Base-by-base conservation (phyloP, 805 yeast species). In the Kluyveromyces dobzhanskii region DNA sequence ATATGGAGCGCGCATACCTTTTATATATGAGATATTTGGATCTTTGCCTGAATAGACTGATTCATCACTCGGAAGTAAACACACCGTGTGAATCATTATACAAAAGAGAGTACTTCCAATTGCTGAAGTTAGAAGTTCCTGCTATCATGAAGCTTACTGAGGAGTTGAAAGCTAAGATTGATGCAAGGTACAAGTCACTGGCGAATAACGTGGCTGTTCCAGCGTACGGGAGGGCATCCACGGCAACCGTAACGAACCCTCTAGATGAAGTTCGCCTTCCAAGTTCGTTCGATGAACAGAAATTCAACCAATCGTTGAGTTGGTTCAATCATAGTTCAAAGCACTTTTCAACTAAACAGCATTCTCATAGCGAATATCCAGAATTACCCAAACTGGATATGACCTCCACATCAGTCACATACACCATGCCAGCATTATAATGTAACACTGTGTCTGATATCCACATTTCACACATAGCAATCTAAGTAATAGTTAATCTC, bases 1-100 rank as follows among this genome's bases (percentile, higher is more conserved):
- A 70, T 21, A 51, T 61, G 30, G 69, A 66, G 30, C 73, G 71
- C 42, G 75, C 85, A 0, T 80, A 71, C 49, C 56, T 76, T 23
- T 58, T 76, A 39, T 78, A 77, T 49, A 59, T 72, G 32, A 58
- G 87, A 40, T 78, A 75, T 47, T 69, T 79, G 17, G 84, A 80
- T 33, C 42, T 59, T n/a, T 50, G 56, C 40, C 51, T 53, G 27
- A 51, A 55, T 36, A 59, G 51, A 40, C 40, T 59, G 30, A 44
- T 60, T 4, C 44, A 35, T 9, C 64, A 59, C 40, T 55, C 61
- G 2, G 53, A 57, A 19, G 32, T 42, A 12, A 18, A 17, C 18
- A 29, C 35, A 12, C 19, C 38, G 12, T 37, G 37, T 27, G 27
- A 24, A 10, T 38, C 30, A n/a, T 35, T 55, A 4, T 44, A 50